These are phyloP conservation scores for Fusarium annulatum DNA, from an alignment of 2,329 filamentous ascomycete genomes.

Conservation along the genomic window DNA sequence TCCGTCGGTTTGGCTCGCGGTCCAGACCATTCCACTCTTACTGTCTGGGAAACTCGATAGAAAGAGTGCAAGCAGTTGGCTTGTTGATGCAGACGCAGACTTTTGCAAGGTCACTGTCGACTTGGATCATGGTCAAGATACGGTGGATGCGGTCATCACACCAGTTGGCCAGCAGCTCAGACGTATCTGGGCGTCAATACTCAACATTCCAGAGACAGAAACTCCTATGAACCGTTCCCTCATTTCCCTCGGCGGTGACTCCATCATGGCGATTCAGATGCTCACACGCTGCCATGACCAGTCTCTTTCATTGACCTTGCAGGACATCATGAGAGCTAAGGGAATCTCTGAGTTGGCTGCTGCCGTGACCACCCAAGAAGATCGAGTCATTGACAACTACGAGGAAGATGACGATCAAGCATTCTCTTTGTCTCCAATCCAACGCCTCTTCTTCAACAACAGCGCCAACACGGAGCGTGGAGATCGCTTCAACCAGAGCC, in stretches of 20 bases:
- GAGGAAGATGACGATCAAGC: neutral
- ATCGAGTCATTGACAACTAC: neutral
- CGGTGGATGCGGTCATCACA: neutral
- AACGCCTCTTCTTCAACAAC: conserved; percentile 55
- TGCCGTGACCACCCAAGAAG: neutral
- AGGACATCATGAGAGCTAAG: conserved; percentile 47
- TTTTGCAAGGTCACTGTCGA: conserved; percentile 54
- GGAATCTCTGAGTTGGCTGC: conserved; percentile 45
- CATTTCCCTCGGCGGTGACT: conserved; percentile 56
- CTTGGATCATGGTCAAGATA: conserved; percentile 39
- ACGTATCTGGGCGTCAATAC: conserved; percentile 54
- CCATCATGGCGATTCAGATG: conserved; percentile 57
- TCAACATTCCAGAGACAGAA: conserved; percentile 49
- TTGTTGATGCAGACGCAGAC: conserved; percentile 54
- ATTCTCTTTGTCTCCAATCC: conserved; percentile 58
- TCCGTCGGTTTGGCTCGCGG: conserved; percentile 27
- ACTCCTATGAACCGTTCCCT: conserved; percentile 51
- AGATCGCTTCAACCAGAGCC: conserved; percentile 59
- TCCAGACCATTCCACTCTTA: conserved; percentile 16
- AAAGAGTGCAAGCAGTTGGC: conserved; percentile 54
- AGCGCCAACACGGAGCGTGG: conserved; percentile 38
- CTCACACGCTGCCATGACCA: conserved; percentile 52
- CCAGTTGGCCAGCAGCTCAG: conserved; percentile 12
- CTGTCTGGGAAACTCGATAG: conserved; percentile 36
- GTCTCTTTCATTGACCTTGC: conserved; percentile 46